Evolutionary conservation across 179 eudicot species (phyloP), one percentile per base, ranked within the genome.

Genomic region (Beta macrorhiza): DNA sequence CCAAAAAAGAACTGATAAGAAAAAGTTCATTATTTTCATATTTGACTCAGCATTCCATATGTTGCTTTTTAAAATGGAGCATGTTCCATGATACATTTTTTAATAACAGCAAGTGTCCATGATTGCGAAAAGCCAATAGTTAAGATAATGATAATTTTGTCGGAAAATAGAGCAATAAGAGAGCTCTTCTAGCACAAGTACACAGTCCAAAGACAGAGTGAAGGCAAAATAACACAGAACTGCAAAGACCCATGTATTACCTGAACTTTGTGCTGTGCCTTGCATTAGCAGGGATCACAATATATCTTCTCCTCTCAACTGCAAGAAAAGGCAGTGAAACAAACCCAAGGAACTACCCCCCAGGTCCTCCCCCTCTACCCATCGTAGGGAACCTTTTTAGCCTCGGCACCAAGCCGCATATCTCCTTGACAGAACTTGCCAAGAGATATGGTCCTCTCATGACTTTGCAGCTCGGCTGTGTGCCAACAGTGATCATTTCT

Each of bases 281-380:
- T 59, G 75, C 78, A 12, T 22, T 76, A 65, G 63, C 78, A 82
- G 79, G 80, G 76, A 15, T 80, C 11, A 59, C 80, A 61, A 72
- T 74, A 25, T 64, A 80, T 67, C 68, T 79, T 70, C 78, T 80
- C 61, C 51, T 25, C 49, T 58, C 78, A 58, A 2, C 72, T 51
- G 52, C 59, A 71, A 75, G 64, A n/a, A 58, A 64, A 42, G 57
- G 22, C 15, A 69, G 5, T n/a, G 49, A 72, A 49, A 61, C 69
- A 9, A 22, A n/a, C 53, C 74, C 19, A 13, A 68, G 17, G 13
- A 32, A 55, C 12, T 77, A 71, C 37, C 86, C 88, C 22, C 86
- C 88, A 12, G 88, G 86, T 63, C 88, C 88, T 9, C 59, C 83
- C 16, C 69, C 82, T 3, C 11, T 83, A 44, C 84, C 88, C 49